phyloP scores from a whole-genome alignment of 441 rosid genomes.

The Adansonia gregorii region DNA sequence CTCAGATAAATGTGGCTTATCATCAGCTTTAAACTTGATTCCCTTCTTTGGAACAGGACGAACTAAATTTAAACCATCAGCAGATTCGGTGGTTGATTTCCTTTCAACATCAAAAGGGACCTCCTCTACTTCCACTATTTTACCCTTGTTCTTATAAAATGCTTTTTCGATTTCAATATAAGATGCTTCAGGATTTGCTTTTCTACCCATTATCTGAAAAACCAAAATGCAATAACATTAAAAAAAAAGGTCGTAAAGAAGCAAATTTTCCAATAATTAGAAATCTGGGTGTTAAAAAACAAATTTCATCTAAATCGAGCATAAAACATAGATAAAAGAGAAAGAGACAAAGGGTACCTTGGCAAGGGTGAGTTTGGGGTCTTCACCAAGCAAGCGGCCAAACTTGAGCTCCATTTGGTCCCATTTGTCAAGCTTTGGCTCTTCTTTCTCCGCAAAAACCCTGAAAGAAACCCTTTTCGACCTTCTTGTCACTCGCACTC shows the following conservation, averaged over 20 bases:
- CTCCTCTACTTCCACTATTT: slow-evolving; percentile 52
- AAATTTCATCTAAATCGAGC: not conserved
- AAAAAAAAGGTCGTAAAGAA: not conserved
- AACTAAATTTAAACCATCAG: slow-evolving; percentile 64
- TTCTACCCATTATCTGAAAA: slow-evolving; percentile 74
- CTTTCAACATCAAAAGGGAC: slow-evolving; percentile 68
- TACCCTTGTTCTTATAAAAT: slow-evolving; percentile 80
- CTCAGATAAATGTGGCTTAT: slow-evolving; percentile 41
- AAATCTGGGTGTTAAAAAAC: not conserved
- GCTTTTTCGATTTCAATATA: slow-evolving; percentile 74
- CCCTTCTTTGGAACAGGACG: slow-evolving; percentile 78
- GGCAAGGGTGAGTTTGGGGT: slow-evolving; percentile 88
- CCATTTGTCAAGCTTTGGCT: slow-evolving; percentile 61
- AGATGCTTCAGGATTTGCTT: slow-evolving; percentile 76
- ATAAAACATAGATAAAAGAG: not conserved
- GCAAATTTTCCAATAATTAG: not conserved
- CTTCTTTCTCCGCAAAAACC: slow-evolving; percentile 60
- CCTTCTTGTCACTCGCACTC: slow-evolving; percentile 28
- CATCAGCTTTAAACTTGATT: slow-evolving; percentile 50
- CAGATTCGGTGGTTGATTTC: slow-evolving; percentile 42
- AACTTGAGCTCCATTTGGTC: slow-evolving; percentile 95
- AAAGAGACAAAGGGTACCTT: slow-evolving; percentile 50
- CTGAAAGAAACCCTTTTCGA: slow-evolving; percentile 31
- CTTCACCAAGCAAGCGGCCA: slow-evolving; percentile 83
- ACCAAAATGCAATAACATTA: slow-evolving; percentile 22